Evolutionary conservation across 192 early-diverging fungal genomes (phyloP).

Genomic region (Diversispora epigaea): DNA sequence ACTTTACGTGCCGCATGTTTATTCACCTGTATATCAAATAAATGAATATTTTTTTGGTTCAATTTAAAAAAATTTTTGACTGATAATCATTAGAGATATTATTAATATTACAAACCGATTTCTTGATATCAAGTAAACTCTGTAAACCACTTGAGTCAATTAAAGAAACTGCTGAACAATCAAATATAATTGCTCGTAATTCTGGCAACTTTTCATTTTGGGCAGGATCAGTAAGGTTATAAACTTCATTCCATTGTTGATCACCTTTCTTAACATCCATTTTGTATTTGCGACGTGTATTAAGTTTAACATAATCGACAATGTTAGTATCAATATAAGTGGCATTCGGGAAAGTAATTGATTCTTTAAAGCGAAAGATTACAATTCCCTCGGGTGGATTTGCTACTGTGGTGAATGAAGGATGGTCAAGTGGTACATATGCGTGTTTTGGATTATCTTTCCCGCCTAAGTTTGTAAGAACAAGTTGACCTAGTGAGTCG

Average conservation of each 20-base stretch:
- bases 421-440: not conserved
- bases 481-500: slow-evolving; percentile 47
- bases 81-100: not conserved
- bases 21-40: slow-evolving; percentile 23
- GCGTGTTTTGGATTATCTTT: not conserved
- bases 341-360: slow-evolving; percentile 68
- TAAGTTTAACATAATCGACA: slow-evolving; percentile 46
- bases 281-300: slow-evolving; percentile 50
- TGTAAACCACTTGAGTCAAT: slow-evolving; percentile 82
- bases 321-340: slow-evolving; percentile 41
- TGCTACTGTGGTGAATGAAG: slow-evolving; percentile 25
- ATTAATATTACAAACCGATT: not conserved
- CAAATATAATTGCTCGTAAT: slow-evolving; percentile 73
- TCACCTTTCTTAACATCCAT: slow-evolving; percentile 38
- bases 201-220: slow-evolving; percentile 40
- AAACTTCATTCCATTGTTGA: slow-evolving; percentile 47
- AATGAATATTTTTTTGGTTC: not conserved
- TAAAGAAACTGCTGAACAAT: slow-evolving; percentile 72
- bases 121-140: slow-evolving; percentile 59
- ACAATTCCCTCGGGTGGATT: slow-evolving; percentile 60
- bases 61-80: not conserved
- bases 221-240: slow-evolving; percentile 27
- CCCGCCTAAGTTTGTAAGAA: slow-evolving; percentile 21
- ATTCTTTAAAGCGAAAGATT: slow-evolving; percentile 65
- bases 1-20: slow-evolving; percentile 41